Percentiles rank a stretch among this genome's conserved stretches.
These are phyloP conservation scores for Coccomyxa sp. DNA, from an alignment of 139 green algal genomes.

Conservation along the genomic window DNA sequence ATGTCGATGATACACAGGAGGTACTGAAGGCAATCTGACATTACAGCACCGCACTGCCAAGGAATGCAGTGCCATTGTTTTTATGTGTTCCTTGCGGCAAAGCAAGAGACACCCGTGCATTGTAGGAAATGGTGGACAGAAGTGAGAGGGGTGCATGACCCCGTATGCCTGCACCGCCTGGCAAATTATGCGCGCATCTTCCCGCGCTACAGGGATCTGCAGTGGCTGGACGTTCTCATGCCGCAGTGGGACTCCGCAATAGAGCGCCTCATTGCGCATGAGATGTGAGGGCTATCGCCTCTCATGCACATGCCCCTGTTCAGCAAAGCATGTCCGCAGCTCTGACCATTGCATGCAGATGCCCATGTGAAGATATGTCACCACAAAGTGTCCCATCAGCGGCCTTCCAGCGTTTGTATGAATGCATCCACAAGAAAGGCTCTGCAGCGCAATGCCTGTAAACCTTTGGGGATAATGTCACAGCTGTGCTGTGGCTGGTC, in stretches of 20 bases:
- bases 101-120: too few species aligned
- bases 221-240: neutral
- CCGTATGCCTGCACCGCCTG: neutral
- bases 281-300: neutral
- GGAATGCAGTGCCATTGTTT: neutral
- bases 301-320: neutral
- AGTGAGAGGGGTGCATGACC: neutral
- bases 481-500: too few species aligned
- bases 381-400: neutral
- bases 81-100: neutral
- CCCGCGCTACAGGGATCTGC: constrained; percentile 1
- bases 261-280: neutral
- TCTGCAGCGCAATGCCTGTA: neutral
- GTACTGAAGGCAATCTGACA: too few species aligned
- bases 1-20: too few species aligned
- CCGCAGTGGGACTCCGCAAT: constrained; percentile 3
- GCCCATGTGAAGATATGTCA: neutral
- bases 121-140: neutral
- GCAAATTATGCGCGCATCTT: constrained; percentile 4
- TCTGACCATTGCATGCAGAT: too few species aligned
- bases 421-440: neutral
- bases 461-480: too few species aligned
- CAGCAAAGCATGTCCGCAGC: neutral
- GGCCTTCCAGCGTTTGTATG: neutral
- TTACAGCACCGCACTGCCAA: neutral